Conservation (phyloP, 176 grass and related monocot species). For the Carex pumila region DNA sequence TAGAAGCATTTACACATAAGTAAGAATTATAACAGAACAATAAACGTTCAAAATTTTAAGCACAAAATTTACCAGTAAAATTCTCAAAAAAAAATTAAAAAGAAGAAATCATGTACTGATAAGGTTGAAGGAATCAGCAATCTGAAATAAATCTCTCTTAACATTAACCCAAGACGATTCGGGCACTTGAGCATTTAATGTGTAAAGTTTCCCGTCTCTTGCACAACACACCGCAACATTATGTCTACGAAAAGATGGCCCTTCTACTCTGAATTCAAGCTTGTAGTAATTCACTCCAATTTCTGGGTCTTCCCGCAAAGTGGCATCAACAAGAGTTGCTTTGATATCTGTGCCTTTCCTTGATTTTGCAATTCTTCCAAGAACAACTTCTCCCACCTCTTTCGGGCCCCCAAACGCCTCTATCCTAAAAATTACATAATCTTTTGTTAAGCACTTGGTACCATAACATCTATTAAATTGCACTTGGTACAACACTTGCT, state of each 20-base stretch:
- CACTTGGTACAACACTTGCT: not conserved
- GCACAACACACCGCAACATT: slow-evolving; percentile 78
- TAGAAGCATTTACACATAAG: not conserved
- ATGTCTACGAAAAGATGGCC: slow-evolving; percentile 52
- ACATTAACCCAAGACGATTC: slow-evolving; percentile 53
- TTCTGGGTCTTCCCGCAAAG: slow-evolving; percentile 41
- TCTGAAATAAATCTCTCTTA: slow-evolving; percentile 45
- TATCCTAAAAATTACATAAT: slow-evolving; percentile 43
- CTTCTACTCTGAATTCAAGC: slow-evolving; percentile 72
- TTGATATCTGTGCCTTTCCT: slow-evolving; percentile 47
- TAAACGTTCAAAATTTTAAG: not conserved
- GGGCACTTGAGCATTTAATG: slow-evolving; percentile 75
- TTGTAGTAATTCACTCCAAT: slow-evolving; percentile 76
- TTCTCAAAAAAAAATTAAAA: not conserved
- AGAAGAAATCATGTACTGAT: slow-evolving; percentile 23
- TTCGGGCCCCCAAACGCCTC: slow-evolving; percentile 65
- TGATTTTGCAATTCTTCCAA: slow-evolving; percentile 72
- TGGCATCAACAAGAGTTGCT: slow-evolving; percentile 54
- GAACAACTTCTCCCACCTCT: slow-evolving; percentile 77
- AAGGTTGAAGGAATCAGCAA: slow-evolving; percentile 80
- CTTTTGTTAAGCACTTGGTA: not conserved
- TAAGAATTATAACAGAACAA: not conserved
- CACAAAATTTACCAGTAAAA: not conserved
- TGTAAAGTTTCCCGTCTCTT: slow-evolving; percentile 64
- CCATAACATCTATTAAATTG: not conserved